These are phyloP conservation scores for Glomus cerebriforme DNA, from an alignment of 192 early-diverging fungal species.

Conservation along the genomic window DNA sequence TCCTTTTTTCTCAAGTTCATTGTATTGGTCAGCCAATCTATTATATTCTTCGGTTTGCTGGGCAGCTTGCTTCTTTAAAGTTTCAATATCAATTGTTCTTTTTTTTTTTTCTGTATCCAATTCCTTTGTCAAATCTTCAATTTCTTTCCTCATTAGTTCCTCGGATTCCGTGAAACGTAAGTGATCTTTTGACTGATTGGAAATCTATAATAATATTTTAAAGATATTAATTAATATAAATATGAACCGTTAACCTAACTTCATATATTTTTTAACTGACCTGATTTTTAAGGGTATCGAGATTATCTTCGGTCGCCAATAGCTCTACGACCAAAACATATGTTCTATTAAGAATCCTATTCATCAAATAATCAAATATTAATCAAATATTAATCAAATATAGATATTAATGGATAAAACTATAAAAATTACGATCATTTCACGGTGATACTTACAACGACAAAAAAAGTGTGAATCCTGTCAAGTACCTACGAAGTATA, in stretches of 20 bases:
- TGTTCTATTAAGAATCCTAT: slow-evolving; percentile 59
- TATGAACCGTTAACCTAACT: neutral
- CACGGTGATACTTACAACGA: slow-evolving; percentile 43
- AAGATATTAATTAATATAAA: neutral
- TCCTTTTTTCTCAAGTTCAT: slow-evolving; percentile 34
- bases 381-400: neutral
- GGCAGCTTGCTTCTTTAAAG: slow-evolving; percentile 47
- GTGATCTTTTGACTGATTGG: slow-evolving; percentile 44
- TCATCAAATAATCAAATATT: neutral
- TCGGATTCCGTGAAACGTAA: slow-evolving; percentile 39
- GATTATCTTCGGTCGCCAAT: slow-evolving; percentile 54
- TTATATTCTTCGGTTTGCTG: slow-evolving; percentile 47
- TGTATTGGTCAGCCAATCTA: slow-evolving; percentile 45
- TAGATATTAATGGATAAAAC: too few relatives aligned
- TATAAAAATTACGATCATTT: neutral
- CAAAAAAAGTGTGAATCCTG: slow-evolving; percentile 57
- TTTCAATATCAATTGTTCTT: slow-evolving; percentile 41
- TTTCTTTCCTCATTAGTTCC: slow-evolving; percentile 37
- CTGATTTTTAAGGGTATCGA: slow-evolving; percentile 46
- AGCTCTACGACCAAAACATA: slow-evolving; percentile 51
- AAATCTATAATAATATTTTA: slow-evolving; percentile 28
- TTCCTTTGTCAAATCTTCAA: slow-evolving; percentile 35
- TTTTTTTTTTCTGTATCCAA: slow-evolving; percentile 30
- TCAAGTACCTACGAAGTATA: slow-evolving; percentile 50
- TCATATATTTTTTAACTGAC: neutral